Percentiles rank a stretch among this genome's conserved stretches.
phyloP scores from a whole-genome alignment of 1,284 basidiomycete genomes.

The Hemileia vastatrix region DNA sequence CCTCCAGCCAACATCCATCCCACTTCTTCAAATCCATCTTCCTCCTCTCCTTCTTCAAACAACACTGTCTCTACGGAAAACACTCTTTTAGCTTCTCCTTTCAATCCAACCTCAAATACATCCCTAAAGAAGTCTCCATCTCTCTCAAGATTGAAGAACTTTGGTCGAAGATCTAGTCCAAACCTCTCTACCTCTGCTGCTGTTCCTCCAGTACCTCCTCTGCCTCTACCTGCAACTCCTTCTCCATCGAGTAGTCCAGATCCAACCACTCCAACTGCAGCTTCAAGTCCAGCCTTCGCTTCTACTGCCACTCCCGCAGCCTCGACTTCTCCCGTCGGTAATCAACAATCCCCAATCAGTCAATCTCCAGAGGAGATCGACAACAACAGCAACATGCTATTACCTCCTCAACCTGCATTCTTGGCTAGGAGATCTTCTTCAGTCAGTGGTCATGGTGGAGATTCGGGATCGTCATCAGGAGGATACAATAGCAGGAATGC shows the following conservation, averaged over 20 bases:
- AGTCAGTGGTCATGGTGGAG: background rate
- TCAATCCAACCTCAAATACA: background rate
- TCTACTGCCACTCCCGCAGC: background rate
- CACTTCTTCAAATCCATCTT: background rate
- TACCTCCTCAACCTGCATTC: background rate
- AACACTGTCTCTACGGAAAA: background rate
- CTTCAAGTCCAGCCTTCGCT: background rate
- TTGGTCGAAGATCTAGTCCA: background rate
- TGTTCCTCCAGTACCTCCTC: background rate
- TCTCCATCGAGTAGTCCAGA: background rate
- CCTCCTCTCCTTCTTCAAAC: background rate
- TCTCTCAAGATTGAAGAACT: background rate
- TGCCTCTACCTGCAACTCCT: background rate
- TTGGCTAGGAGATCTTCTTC: background rate
- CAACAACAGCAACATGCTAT: background rate
- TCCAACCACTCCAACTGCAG: background rate
- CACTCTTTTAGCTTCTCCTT: background rate
- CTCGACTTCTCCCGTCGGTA: background rate
- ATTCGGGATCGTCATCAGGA: background rate
- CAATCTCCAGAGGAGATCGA: background rate
- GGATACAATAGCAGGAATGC: constrained; percentile 21
- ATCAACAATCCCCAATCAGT: background rate
- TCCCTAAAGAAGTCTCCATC: background rate
- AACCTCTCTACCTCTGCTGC: background rate
- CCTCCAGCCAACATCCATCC: background rate